Percentiles rank a stretch among this genome's conserved stretches.
Conservation (phyloP, 768 basidiomycete genomes). For the Auriscalpium microsporum region DNA sequence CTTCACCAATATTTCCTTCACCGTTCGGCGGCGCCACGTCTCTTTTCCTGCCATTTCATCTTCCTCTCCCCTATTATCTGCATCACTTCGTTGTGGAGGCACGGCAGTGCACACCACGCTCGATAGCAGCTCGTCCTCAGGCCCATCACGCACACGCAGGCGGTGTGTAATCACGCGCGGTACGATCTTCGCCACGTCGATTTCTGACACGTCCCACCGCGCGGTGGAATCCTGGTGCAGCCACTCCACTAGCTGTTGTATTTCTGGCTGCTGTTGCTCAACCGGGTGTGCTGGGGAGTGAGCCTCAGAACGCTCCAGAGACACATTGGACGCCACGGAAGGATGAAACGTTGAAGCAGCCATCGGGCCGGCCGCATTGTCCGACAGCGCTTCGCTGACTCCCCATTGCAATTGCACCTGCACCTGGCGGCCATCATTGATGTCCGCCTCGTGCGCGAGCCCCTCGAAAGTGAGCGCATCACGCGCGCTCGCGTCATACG, state of each 20-base stretch:
- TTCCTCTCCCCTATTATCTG: neutral
- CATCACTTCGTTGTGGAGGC: neutral
- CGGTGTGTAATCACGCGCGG: constrained; percentile 72
- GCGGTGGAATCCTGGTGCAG: neutral
- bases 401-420: neutral
- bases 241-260: neutral
- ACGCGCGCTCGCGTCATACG: neutral
- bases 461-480: neutral
- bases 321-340: neutral
- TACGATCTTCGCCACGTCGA: constrained; percentile 66
- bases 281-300: neutral
- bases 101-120: constrained; percentile 54
- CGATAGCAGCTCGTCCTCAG: constrained; percentile 60
- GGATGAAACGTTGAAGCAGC: neutral
- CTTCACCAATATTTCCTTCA: constrained; percentile 59
- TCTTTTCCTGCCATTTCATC: constrained; percentile 15
- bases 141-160: constrained; percentile 58
- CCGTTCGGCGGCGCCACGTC: constrained; percentile 37
- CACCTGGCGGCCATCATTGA: neutral
- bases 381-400: neutral
- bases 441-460: neutral
- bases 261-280: neutral
- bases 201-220: constrained; percentile 46
- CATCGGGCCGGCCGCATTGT: neutral
- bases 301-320: neutral